These are phyloP conservation scores for Pulicaria dysenterica DNA, from an alignment of 129 eudicot genomes.

Conservation along the genomic window DNA sequence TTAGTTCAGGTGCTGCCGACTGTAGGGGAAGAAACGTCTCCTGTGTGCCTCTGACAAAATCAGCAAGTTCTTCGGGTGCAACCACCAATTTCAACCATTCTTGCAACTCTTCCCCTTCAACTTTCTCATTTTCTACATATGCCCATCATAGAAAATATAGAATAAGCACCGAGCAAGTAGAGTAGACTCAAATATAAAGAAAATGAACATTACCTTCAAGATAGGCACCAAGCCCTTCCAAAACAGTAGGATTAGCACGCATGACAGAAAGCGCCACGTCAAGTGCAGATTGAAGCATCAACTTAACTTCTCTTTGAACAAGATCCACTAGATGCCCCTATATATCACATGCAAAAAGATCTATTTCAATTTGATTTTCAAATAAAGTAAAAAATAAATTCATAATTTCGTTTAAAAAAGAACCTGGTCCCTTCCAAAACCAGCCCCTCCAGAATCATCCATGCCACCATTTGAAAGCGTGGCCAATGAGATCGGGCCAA, in stretches of 20 bases:
- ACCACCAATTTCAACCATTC: conserved; percentile 91
- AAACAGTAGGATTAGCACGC: conserved; percentile 93
- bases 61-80: conserved; percentile 79
- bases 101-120: conserved; percentile 82
- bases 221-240: conserved; percentile 98
- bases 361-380: not conserved
- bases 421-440: conserved; percentile 95
- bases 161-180: not conserved
- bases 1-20: conserved; percentile 47
- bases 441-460: conserved; percentile 87
- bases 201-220: conserved; percentile 64
- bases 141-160: not conserved
- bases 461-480: conserved; percentile 94
- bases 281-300: conserved; percentile 89
- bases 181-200: not conserved
- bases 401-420: not conserved
- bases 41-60: conserved; percentile 57
- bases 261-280: conserved; percentile 88
- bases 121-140: conserved; percentile 74
- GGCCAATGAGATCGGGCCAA: conserved; percentile 86
- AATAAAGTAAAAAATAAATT: not conserved
- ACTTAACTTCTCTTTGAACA: conserved; percentile 88
- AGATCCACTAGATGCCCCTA: conserved; percentile 98
- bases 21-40: conserved; percentile 66
- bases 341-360: not conserved